phyloP scores from a whole-genome alignment of 83 land plant genomes.

The Isoetes engelmannii region DNA sequence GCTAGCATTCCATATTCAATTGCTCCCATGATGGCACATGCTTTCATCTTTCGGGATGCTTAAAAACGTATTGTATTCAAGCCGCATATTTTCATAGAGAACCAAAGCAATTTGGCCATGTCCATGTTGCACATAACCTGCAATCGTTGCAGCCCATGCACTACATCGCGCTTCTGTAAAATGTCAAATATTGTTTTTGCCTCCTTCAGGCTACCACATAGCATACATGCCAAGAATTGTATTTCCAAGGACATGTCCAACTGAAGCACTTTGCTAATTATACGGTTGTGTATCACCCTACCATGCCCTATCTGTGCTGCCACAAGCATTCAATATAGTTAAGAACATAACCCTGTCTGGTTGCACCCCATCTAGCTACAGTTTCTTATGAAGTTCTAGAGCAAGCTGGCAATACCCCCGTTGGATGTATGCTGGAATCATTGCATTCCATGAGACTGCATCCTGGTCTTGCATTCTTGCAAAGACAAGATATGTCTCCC shows the following conservation, averaged over 20 bases:
- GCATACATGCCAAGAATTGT: constrained; percentile 5
- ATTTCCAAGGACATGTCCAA: neutral
- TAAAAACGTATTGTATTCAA: neutral
- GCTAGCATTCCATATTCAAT: constrained; percentile 1
- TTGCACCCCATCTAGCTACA: neutral
- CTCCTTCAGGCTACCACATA: neutral
- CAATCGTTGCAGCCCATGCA: constrained; percentile 10
- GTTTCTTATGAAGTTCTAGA: neutral
- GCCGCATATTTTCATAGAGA: neutral
- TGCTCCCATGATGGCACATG: neutral
- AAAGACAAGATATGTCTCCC: neutral
- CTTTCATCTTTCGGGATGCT: constrained; percentile 13
- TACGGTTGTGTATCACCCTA: neutral
- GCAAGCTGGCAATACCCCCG: neutral
- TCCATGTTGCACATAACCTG: constrained; percentile 10
- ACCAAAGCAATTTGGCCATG: neutral
- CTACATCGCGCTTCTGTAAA: neutral
- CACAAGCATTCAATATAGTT: constrained; percentile 5
- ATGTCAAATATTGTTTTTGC: neutral
- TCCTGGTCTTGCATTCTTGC: neutral
- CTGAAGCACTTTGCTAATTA: neutral
- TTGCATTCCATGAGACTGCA: constrained; percentile 6
- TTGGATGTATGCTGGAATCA: constrained; percentile 8
- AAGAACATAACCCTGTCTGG: constrained; percentile 9
- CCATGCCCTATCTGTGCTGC: neutral